Conservation (phyloP, 2,329 filamentous ascomycete species). For the Dendryphion nanum region DNA sequence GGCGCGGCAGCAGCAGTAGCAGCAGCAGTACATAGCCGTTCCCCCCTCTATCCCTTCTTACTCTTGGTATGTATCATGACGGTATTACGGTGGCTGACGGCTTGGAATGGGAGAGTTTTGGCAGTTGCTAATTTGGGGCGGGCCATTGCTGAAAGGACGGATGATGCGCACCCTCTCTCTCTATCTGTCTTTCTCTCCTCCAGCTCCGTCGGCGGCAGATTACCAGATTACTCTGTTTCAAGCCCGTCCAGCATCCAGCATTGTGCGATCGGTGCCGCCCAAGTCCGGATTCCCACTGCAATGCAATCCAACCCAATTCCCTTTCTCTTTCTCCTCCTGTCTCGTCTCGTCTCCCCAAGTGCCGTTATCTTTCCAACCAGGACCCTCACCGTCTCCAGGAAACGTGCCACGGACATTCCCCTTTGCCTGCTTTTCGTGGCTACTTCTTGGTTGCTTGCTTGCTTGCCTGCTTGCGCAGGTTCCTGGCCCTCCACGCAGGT, state of each 20-base stretch:
- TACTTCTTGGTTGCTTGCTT: neutral
- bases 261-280: neutral
- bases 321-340: neutral
- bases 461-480: neutral
- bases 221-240: neutral
- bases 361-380: neutral
- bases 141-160: no score
- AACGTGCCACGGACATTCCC: neutral
- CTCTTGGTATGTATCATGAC: no score
- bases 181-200: no score
- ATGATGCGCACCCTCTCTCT: no score
- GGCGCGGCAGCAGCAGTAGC: no score
- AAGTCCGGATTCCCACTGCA: neutral
- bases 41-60: no score
- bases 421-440: no score
- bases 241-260: no score
- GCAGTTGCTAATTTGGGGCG: no score
- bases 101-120: no score
- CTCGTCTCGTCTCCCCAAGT: neutral
- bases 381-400: neutral
- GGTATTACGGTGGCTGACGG: no score
- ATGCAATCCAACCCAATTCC: neutral
- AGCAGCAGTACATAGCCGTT: no score
- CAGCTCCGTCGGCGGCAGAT: neutral
- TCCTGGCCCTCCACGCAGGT: neutral